Evolutionary conservation across 768 basidiomycete genomes (phyloP), one percentile per base, ranked within the genome.

Genomic region (Boletus rufocinnamomeus): DNA sequence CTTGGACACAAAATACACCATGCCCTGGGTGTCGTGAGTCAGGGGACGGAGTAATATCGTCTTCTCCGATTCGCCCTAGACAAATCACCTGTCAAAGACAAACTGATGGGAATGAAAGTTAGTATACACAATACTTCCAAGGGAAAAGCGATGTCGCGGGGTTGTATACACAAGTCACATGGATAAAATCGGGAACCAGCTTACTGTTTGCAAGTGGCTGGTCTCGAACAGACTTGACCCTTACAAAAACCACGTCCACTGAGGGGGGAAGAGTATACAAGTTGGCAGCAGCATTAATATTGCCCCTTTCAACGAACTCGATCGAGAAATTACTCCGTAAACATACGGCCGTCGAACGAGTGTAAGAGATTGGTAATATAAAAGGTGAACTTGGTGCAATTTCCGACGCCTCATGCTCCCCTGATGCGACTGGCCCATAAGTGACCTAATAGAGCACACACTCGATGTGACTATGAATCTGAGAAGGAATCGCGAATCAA

Each of bases 81-180:
- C 40, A 25, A 56, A 52, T 7, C 16, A 49, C 56, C 52, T 66
- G 57, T 57, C 57, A 63, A 49, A 41, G 56, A 56, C 44, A 48
- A 34, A 30, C 16, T 35, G 48, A 46, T 52, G n/a, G 50, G 51
- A 60, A 60, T 58, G 54, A 56, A 63, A 58, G 66, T n/a, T 9
- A 13, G 40, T 30, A 43, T 11, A 41, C 6, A 53, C 21, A 51
- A 45, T 44, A 47, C 43, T 28, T 45, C 11, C 27, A 32, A 52
- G 58, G 56, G 37, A 58, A 56, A 27, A 3, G 40, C 21, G 25
- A 55, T 44, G 37, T 34, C 28, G 11, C 38, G n/a, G 35, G 32
- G 27, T 16, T 25, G 40, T 7, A 23, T n/a, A 19, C 21, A 28
- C 30, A 54, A 28, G 19, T 38, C 47, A 30, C 27, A 49, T 13